Evolutionary conservation across 2,329 filamentous ascomycete species (phyloP).

Genomic region (Intubia oerlemansii): DNA sequence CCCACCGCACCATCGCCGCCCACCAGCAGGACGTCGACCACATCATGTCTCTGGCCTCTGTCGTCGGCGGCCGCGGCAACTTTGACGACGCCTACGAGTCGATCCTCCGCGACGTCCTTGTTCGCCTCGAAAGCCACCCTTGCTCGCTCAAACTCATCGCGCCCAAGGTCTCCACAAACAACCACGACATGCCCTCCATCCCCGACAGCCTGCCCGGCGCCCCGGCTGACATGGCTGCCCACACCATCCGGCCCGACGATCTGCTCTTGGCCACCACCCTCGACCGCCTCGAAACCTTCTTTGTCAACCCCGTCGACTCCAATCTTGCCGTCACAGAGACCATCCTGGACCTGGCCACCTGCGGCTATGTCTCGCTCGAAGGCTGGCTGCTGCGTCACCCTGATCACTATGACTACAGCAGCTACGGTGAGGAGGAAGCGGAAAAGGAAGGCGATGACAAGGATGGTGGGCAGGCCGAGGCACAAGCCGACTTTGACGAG

Average conservation of each 20-base stretch:
- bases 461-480: no score
- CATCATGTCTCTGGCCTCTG: conserved; percentile 45
- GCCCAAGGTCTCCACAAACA: conserved; percentile 33
- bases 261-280: conserved; percentile 43
- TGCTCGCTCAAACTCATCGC: conserved; percentile 51
- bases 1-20: conserved; percentile 43
- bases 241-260: conserved; percentile 40
- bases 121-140: conserved; percentile 47
- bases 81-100: conserved; percentile 54
- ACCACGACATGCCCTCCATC: conserved; percentile 32
- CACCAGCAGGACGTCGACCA: conserved; percentile 56
- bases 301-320: conserved; percentile 76
- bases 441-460: no score
- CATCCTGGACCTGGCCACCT: conserved; percentile 62
- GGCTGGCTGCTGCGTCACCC: conserved; percentile 74
- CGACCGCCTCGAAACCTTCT: conserved; percentile 54
- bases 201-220: conserved; percentile 35
- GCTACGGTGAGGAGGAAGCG: conserved; percentile 20
- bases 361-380: conserved; percentile 66
- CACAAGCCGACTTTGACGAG: no score
- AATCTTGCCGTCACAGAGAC: conserved; percentile 77
- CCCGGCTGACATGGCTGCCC: conserved; percentile 35
- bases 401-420: conserved; percentile 28
- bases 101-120: conserved; percentile 49
- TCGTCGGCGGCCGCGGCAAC: conserved; percentile 45